Conservation (phyloP, 2,329 filamentous ascomycete species). For the Clarireedia sp. region DNA sequence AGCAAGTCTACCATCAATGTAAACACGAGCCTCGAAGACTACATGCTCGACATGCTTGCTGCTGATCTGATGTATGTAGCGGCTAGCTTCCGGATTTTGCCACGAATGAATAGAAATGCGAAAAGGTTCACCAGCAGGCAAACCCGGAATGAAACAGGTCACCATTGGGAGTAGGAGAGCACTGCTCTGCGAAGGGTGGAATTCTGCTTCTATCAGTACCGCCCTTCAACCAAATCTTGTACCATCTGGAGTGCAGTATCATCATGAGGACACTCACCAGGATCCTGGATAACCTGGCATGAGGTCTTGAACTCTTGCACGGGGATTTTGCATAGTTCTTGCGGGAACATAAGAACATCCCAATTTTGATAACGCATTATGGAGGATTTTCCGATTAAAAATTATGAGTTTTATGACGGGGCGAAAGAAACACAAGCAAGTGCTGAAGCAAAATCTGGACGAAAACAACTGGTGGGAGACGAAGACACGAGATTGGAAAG, state of each 20-base stretch:
- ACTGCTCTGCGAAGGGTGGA: neutral
- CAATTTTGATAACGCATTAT: conserved; percentile 77
- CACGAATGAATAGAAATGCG: conserved; percentile 70
- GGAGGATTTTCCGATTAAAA: conserved; percentile 1
- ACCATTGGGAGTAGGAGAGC: conserved; percentile 48
- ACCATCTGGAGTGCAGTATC: neutral
- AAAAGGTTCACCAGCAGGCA: conserved; percentile 51
- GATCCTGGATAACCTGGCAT: conserved; percentile 58
- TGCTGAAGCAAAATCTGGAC: conserved; percentile 7
- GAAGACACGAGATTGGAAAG: neutral
- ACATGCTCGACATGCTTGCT: conserved; percentile 47
- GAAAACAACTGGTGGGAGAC: neutral
- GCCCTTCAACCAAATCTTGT: neutral
- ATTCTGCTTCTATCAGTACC: neutral
- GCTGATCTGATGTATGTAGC: conserved; percentile 45
- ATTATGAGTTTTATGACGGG: neutral
- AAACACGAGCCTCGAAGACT: conserved; percentile 58
- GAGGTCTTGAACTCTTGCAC: conserved; percentile 75
- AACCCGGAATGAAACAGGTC: conserved; percentile 63
- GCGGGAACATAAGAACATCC: conserved; percentile 76
- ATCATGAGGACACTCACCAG: conserved; percentile 28
- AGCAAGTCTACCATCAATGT: conserved; percentile 58
- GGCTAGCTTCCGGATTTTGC: conserved; percentile 52
- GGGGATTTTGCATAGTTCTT: conserved; percentile 54
- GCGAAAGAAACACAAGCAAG: conserved; percentile 5